Evolutionary conservation across 345 rosid species (phyloP), one percentile per base, ranked within the genome.

Genomic region (Triadica sebifera): DNA sequence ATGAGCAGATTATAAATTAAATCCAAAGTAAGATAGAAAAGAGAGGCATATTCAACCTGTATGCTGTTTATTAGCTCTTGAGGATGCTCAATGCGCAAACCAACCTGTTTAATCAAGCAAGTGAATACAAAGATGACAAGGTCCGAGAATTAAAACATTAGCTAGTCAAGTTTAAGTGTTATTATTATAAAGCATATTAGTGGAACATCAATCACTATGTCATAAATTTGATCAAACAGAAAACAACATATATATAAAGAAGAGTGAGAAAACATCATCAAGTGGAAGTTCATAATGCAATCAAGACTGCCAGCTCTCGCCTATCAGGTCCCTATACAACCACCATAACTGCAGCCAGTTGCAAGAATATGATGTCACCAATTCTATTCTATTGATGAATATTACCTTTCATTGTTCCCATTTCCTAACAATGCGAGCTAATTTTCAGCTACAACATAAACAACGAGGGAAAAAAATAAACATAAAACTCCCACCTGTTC

Each of bases 81-180:
- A 74, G 98, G 98, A 85, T 94, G 98, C 83, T 94, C 98, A 75
- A 94, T 68, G 24, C 97, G 97, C 83, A 94, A 87, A 67, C 98
- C 98, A 75, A 94, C 96, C 98, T 94, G 84, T 65, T 67, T 72
- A 78, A 76, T 41, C 80, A 82, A 74, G 52, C 41, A 68, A 63
- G 70, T 70, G 73, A 59, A 37, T 29, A 25, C 53, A 12, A 72
- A 70, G 37, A 75, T 73, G 65, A 41, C 6, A 71, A 49, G 7
- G 59, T 10, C 50, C 69, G 8, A 17, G 22, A 25, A 66, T 6
- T 34, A 6, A 37, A 62, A 10, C 41, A 67, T 29, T 19, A 51
- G 72, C n/a, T n/a, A 8, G 12, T 41, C 57, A 25, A 47, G 22
- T 51, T 29, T 4, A 60, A 47, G 67, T 15, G 34, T 29, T 29